phyloP scores from a whole-genome alignment of 2,329 filamentous ascomycete genomes.

The Pyrenophora graminea region DNA sequence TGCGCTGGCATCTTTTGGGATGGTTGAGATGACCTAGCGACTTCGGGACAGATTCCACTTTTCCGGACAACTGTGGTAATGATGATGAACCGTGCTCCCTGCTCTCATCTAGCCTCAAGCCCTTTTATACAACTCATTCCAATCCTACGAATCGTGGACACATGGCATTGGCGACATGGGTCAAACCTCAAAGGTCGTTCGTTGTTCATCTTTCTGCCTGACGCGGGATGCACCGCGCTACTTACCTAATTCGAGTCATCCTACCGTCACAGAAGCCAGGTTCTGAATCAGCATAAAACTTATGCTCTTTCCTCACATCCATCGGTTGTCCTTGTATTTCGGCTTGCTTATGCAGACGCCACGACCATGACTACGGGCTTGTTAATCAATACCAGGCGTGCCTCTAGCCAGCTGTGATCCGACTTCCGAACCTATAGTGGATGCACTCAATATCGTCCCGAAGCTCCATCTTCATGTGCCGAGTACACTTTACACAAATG shows the following conservation, averaged over 20 bases:
- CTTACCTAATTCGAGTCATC: slow-evolving; percentile 1
- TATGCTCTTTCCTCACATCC: not conserved
- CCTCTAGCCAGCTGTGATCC: too few relatives aligned
- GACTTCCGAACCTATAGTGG: too few relatives aligned
- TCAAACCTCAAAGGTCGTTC: not conserved
- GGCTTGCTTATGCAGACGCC: not conserved
- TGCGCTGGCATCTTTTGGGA: too few relatives aligned
- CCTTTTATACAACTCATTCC: too few relatives aligned
- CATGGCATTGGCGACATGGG: not conserved
- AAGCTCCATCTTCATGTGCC: not conserved
- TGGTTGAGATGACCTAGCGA: too few relatives aligned
- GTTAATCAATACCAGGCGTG: not conserved
- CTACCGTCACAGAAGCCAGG: not conserved
- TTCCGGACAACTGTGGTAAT: too few relatives aligned
- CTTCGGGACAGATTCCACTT: not conserved
- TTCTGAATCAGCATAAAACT: not conserved
- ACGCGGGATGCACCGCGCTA: too few relatives aligned
- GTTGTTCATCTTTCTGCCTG: not conserved
- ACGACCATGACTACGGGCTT: not conserved
- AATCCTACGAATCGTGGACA: too few relatives aligned
- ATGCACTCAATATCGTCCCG: not conserved
- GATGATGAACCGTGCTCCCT: too few relatives aligned
- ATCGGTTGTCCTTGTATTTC: too few relatives aligned
- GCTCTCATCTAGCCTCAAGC: too few relatives aligned
- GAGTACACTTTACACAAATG: not conserved